Evolutionary conservation across 2,329 filamentous ascomycete species (phyloP).

Genomic region (Xylaria arbuscula): DNA sequence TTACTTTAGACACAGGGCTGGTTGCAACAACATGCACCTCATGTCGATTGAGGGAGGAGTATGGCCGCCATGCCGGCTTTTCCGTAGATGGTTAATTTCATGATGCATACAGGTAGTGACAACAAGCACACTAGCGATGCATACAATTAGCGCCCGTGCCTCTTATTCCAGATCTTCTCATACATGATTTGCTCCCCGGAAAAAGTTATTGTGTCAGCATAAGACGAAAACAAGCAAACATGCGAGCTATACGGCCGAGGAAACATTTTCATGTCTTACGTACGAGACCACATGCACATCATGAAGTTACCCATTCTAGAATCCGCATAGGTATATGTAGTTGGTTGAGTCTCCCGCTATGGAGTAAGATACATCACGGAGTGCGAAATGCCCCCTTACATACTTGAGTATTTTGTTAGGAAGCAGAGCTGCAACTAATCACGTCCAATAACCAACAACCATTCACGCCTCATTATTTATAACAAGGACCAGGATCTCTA

Average conservation of each 20-base stretch:
- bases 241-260: too few relatives aligned
- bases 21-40: slow-evolving; percentile 14
- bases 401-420: not conserved
- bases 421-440: not conserved
- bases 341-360: too few relatives aligned
- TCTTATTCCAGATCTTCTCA: not conserved
- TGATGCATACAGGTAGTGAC: not conserved
- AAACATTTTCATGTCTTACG: not conserved
- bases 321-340: not conserved
- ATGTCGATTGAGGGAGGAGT: slow-evolving; percentile 13
- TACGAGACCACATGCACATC: not conserved
- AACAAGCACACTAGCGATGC: not conserved
- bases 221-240: not conserved
- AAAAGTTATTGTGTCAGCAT: not conserved
- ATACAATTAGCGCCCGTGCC: slow-evolving; percentile 3
- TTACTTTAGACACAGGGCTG: slow-evolving; percentile 6
- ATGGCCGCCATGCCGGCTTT: slow-evolving; percentile 5
- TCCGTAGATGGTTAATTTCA: slow-evolving; percentile 1
- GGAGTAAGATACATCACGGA: not conserved
- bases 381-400: too few relatives aligned
- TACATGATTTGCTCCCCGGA: not conserved
- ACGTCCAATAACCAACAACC: not conserved
- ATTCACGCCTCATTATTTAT: not conserved
- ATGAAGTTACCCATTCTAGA: not conserved
- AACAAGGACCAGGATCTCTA: not conserved